These are phyloP conservation scores for Clonostachys rhizophaga DNA, from an alignment of 2,329 filamentous ascomycete genomes.

Conservation along the genomic window DNA sequence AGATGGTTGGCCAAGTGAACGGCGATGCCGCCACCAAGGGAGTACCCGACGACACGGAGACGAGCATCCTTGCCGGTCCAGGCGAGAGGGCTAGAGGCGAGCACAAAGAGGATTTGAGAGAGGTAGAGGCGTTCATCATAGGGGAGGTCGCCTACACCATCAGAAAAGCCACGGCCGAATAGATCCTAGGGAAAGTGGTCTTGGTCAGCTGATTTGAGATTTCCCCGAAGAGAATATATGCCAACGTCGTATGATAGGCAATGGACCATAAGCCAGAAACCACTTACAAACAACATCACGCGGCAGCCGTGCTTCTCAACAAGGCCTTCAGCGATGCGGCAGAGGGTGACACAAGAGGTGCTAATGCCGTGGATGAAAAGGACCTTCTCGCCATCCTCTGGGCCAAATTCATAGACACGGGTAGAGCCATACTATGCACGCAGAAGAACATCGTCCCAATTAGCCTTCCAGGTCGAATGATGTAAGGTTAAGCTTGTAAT, in stretches of 20 bases:
- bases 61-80: conserved; percentile 53
- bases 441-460: background rate
- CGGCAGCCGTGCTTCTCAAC: conserved; percentile 62
- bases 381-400: conserved; percentile 67
- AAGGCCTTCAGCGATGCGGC: conserved; percentile 61
- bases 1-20: conserved; percentile 71
- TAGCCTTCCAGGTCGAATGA: background rate
- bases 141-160: conserved; percentile 59
- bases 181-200: conserved; percentile 42
- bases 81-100: conserved; percentile 63
- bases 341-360: conserved; percentile 72
- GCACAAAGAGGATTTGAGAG: conserved; percentile 65
- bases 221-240: too few relatives aligned
- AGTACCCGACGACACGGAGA: conserved; percentile 74
- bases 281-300: conserved; percentile 69
- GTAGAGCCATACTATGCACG: conserved; percentile 60
- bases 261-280: too few relatives aligned
- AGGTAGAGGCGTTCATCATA: conserved; percentile 73
- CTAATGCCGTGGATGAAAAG: conserved; percentile 80
- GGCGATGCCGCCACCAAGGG: conserved; percentile 74
- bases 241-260: too few relatives aligned
- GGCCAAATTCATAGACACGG: conserved; percentile 79
- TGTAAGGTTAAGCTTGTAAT: background rate
- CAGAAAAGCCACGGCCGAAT: conserved; percentile 64
- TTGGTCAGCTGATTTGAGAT: too few relatives aligned